phyloP scores from a whole-genome alignment of 139 green algal genomes.

The Pycnococcus provasolii region DNA sequence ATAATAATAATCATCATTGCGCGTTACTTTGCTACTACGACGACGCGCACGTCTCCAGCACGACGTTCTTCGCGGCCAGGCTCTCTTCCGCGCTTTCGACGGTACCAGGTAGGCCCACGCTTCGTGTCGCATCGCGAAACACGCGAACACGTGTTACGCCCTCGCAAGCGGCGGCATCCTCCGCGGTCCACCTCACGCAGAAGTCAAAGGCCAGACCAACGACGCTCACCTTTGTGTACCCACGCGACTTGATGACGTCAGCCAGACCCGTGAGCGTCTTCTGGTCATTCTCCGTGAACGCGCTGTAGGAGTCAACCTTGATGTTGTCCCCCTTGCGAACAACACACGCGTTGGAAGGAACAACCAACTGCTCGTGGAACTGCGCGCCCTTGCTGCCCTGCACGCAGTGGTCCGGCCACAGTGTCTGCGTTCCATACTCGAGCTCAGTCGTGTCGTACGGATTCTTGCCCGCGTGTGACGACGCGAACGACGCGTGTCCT shows the following conservation, averaged over 20 bases:
- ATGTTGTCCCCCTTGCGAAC: slow-evolving; percentile 9
- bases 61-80: neutral
- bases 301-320: slow-evolving; percentile 17
- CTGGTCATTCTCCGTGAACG: slow-evolving; percentile 21
- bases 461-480: neutral
- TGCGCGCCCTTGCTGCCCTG: neutral
- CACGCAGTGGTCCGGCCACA: slow-evolving; percentile 26
- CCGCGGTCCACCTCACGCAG: slow-evolving; percentile 16
- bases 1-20: neutral
- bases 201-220: slow-evolving; percentile 16
- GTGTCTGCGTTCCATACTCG: slow-evolving; percentile 4
- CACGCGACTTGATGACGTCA: neutral
- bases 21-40: neutral
- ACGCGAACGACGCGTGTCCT: slow-evolving; percentile 13
- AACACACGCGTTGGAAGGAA: neutral
- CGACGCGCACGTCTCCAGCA: neutral
- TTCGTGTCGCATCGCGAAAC: neutral
- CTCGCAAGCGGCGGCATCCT: neutral
- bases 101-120: neutral
- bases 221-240: neutral
- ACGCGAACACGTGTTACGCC: neutral
- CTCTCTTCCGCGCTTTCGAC: neutral
- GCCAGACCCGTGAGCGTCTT: neutral
- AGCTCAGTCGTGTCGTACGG: slow-evolving; percentile 8
- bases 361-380: slow-evolving; percentile 4